phyloP scores from a whole-genome alignment of 2,329 filamentous ascomycete genomes.

The Venturia pyrina region DNA sequence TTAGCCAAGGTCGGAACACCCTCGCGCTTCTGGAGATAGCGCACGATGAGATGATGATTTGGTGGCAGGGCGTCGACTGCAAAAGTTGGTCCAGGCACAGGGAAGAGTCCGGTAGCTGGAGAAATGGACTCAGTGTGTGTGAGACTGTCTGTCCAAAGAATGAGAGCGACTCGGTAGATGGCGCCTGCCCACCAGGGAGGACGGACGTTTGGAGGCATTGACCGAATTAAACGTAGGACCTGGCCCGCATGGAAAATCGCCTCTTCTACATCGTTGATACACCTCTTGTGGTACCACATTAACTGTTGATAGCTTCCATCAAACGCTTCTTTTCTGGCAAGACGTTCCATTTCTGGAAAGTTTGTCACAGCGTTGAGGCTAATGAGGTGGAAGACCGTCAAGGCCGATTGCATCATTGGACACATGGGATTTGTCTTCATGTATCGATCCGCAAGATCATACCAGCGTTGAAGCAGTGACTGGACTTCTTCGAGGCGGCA shows the following conservation, averaged over 20 bases:
- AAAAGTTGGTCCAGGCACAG: slow-evolving; percentile 32
- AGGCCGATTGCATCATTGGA: slow-evolving; percentile 51
- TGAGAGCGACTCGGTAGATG: slow-evolving; percentile 55
- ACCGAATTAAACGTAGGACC: slow-evolving; percentile 49
- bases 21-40: slow-evolving; percentile 44
- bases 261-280: slow-evolving; percentile 53
- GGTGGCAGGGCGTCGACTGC: slow-evolving; percentile 40
- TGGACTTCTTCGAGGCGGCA: slow-evolving; percentile 55
- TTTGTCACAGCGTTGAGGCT: slow-evolving; percentile 58
- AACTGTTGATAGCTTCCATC: slow-evolving; percentile 46
- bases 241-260: slow-evolving; percentile 60
- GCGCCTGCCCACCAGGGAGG: slow-evolving; percentile 64
- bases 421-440: slow-evolving; percentile 47
- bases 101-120: slow-evolving; percentile 26
- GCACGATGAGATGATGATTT: slow-evolving; percentile 41
- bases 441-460: slow-evolving; percentile 50
- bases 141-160: slow-evolving; percentile 54
- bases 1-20: slow-evolving; percentile 43
- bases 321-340: slow-evolving; percentile 52
- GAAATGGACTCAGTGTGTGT: slow-evolving; percentile 36
- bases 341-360: slow-evolving; percentile 56
- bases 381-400: slow-evolving; percentile 62
- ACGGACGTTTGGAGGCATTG: slow-evolving; percentile 49
- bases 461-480: slow-evolving; percentile 55
- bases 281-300: slow-evolving; percentile 48